phyloP scores from a whole-genome alignment of 441 rosid genomes.

The Cnidoscolus chayamansa region DNA sequence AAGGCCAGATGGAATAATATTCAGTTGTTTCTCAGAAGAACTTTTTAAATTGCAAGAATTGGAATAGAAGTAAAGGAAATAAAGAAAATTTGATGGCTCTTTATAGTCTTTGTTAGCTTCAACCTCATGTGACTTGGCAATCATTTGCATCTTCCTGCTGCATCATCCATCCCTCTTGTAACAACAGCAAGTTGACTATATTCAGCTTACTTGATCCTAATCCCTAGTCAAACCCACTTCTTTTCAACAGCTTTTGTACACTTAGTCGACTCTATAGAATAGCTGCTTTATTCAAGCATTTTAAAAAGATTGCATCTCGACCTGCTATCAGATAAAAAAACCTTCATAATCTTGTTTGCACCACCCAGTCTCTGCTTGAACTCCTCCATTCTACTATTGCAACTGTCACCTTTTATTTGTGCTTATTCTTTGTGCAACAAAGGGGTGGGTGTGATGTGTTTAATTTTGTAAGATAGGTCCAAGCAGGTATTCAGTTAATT shows the following conservation, averaged over 20 bases:
- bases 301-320: background rate
- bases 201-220: background rate
- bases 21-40: background rate
- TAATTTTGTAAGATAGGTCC: background rate
- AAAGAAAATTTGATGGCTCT: background rate
- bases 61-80: background rate
- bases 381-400: background rate
- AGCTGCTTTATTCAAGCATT: background rate
- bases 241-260: background rate
- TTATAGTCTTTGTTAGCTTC: background rate
- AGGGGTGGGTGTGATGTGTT: background rate
- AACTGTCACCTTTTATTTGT: background rate
- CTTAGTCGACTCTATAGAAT: background rate
- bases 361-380: background rate
- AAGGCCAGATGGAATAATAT: background rate
- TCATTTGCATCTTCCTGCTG: background rate
- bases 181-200: background rate
- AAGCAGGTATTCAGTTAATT: too few species aligned
- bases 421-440: background rate
- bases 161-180: background rate
- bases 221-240: background rate
- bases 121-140: background rate
- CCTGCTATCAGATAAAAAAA: background rate
- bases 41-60: background rate
- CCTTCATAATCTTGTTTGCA: background rate